A percentile compares a stretch with the other conserved stretches of the same genome.
Conservation (phyloP, 2,329 filamentous ascomycete genomes). For the Nectriaceae sp. region DNA sequence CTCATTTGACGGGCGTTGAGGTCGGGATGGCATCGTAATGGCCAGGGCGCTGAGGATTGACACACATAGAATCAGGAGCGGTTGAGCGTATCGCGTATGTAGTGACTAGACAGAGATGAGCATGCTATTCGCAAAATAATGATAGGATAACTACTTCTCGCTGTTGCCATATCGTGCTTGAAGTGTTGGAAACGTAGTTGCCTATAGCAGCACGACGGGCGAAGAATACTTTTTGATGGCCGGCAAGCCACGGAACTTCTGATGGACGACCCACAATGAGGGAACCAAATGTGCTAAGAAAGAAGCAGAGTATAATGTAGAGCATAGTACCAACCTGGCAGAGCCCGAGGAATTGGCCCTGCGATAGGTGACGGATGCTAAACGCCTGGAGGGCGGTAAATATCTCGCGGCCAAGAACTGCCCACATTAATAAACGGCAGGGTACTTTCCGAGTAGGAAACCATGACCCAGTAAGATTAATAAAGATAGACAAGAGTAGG, state of each 20-base stretch:
- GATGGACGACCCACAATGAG: constrained; percentile 1
- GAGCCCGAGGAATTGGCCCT: too few relatives aligned
- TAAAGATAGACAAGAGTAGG: neutral
- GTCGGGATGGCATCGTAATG: neutral
- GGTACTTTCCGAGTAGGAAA: neutral
- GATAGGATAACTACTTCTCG: too few relatives aligned
- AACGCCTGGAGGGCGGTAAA: neutral
- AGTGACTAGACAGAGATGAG: neutral
- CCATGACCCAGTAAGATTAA: constrained; percentile 5
- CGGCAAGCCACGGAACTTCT: constrained; percentile 7
- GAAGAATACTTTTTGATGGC: neutral
- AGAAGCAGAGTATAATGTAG: neutral
- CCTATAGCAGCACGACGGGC: neutral
- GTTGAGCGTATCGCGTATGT: neutral
- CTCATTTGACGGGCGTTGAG: neutral
- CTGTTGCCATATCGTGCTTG: neutral
- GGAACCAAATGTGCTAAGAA: neutral
- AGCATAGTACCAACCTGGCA: neutral
- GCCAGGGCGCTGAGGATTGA: neutral
- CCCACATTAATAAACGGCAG: neutral
- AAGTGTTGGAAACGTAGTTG: neutral
- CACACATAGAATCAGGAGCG: neutral
- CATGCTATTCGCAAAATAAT: too few relatives aligned
- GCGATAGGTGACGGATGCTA: neutral
- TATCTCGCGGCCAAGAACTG: neutral